Evolutionary conservation across 2,329 filamentous ascomycete species (phyloP).

Genomic region (Eutypella sp.): DNA sequence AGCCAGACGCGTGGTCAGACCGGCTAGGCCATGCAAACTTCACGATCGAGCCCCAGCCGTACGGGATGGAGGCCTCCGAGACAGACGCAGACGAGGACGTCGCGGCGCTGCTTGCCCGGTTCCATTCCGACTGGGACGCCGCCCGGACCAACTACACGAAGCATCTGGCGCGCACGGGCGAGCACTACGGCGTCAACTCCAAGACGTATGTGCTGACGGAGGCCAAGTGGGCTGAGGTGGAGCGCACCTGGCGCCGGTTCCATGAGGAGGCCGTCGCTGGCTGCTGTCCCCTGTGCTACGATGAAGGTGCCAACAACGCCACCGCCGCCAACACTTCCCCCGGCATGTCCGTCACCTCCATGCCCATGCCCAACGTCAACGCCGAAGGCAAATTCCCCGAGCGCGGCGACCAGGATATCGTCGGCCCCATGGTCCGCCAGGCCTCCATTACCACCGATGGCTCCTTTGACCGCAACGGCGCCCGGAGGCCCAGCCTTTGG

Average conservation of each 20-base stretch:
- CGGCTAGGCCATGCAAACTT: conserved; percentile 91
- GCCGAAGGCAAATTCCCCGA: conserved; percentile 81
- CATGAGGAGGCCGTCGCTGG: too few species aligned
- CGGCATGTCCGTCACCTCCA: conserved; percentile 53
- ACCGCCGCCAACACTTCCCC: conserved; percentile 33
- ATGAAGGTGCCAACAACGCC: conserved; percentile 34
- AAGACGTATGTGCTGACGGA: conserved; percentile 83
- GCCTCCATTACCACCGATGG: conserved; percentile 46
- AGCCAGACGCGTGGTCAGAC: conserved; percentile 76
- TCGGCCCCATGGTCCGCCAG: conserved; percentile 78
- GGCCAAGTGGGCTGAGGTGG: conserved; percentile 81
- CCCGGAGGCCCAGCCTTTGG: conserved; percentile 27
- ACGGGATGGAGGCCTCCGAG: conserved; percentile 61
- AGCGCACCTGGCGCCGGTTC: conserved; percentile 66
- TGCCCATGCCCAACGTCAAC: conserved; percentile 65
- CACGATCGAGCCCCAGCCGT: conserved; percentile 77
- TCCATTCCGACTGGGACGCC: conserved; percentile 75
- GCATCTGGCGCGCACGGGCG: conserved; percentile 79
- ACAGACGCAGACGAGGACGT: too few species aligned
- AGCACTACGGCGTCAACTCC: conserved; percentile 86
- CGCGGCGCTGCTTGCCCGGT: conserved; percentile 50
- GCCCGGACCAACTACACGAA: conserved; percentile 85
- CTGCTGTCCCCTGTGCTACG: conserved; percentile 53
- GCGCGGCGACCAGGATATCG: conserved; percentile 85
- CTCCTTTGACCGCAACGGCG: too few species aligned